Percentiles rank a stretch among this genome's conserved stretches.
Conservation (phyloP, 1,139 yeast genomes). For the Neolecta irregularis region DNA sequence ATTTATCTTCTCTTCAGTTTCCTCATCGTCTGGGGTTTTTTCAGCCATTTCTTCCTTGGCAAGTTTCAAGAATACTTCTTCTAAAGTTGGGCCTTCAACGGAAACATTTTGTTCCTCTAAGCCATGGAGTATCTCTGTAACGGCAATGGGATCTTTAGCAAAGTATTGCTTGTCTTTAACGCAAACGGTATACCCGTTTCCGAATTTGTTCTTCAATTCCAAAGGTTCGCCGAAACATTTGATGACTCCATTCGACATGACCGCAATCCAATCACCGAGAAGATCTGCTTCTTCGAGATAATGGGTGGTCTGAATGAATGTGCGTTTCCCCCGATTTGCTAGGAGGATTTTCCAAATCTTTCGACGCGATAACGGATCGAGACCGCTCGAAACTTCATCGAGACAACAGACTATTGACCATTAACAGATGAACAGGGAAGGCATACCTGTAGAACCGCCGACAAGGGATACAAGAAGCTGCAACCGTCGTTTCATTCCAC, state of each 20-base stretch:
- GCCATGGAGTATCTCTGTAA: neutral
- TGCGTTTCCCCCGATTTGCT: constrained; percentile 21
- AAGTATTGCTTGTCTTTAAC: neutral
- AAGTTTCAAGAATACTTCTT: constrained; percentile 24
- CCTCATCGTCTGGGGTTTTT: constrained; percentile 14
- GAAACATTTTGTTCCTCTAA: constrained; percentile 15
- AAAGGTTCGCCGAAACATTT: constrained; percentile 24
- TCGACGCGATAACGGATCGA: constrained; percentile 26
- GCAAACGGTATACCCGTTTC: constrained; percentile 21
- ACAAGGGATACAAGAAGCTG: constrained; percentile 46
- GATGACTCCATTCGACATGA: constrained; percentile 23
- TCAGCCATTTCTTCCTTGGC: constrained; percentile 15
- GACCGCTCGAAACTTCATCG: constrained; percentile 28
- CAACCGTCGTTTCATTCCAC: constrained; percentile 86
- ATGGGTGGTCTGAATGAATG: constrained; percentile 26
- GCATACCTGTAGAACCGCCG: constrained; percentile 26
- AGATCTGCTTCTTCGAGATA: constrained; percentile 28
- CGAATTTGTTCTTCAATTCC: constrained; percentile 22
- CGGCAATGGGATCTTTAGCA: no score
- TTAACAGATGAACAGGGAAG: no score
- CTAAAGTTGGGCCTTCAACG: constrained; percentile 25
- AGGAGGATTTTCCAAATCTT: constrained; percentile 27
- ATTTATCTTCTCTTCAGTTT: constrained; percentile 11
- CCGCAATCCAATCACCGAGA: constrained; percentile 24
- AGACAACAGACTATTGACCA: constrained; percentile 26